Base-by-base conservation (phyloP, 1,284 basidiomycete species). In the Marasmius oreades region DNA sequence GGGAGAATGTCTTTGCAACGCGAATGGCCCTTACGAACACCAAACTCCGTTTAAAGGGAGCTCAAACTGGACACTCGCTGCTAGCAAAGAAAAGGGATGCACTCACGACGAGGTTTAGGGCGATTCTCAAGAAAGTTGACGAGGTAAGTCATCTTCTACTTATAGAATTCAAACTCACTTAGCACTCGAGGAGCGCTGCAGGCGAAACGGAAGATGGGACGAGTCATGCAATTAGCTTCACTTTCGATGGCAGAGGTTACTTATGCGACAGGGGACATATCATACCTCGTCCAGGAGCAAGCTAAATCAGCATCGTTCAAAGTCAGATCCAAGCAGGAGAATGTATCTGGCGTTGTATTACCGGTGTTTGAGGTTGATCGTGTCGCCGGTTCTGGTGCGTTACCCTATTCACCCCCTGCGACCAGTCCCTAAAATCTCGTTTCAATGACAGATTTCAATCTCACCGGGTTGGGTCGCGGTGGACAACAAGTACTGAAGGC, bases 201-300 rank as follows among this genome's bases (percentile, higher is more conserved):
- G 93, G 96, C 97, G 16, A 99, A 99, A 74, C 86, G 95, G 59
- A 95, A 98, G 77, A 99, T 99, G 97, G 97, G 97, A 39, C 82
- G 90, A 62, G 95, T 99, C 28, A 97, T 99, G 87, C 97, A 99
- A 72, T 80, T 97, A 52, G 97, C 97, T 16, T 97, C 95, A 46
- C 98, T 99, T 81, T 96, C 93, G 43, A 88, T 99, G 73, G 97
- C 97, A 1, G 97, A 99, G 72, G 97, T 99, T 60, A 95, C 93
- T 26, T 99, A 99, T 74, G 88, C 95, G 34, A 97, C 96, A 5
- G 95, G 95, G 61, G 96, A 99, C 68, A 98, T 99, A 66, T 87
- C 92, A 28, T 99, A 98, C 75, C 90, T 96, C 62, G 88, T 95
- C 10, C 92, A 94, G 70, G 93, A 96, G 69, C 88, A 90, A 74